Percentiles rank a stretch among this genome's conserved stretches.
phyloP scores from a whole-genome alignment of 495 filamentous ascomycete species.

The Parmelia sp. region DNA sequence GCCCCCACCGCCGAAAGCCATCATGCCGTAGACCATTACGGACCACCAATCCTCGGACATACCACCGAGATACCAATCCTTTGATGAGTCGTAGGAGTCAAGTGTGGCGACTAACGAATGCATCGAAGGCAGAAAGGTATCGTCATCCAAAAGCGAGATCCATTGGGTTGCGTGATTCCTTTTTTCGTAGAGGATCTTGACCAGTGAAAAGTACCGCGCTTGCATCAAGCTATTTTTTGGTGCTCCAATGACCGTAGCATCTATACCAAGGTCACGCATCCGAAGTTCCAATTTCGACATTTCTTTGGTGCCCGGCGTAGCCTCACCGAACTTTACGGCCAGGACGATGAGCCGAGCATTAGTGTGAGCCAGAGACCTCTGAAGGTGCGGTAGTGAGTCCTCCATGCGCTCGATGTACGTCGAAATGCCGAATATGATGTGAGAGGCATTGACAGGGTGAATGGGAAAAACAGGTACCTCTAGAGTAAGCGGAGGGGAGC shows the following conservation, averaged over 20 bases:
- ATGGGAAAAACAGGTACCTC: slow-evolving; percentile 33
- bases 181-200: slow-evolving; percentile 45
- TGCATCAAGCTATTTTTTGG: slow-evolving; percentile 39
- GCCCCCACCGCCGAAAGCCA: slow-evolving; percentile 55
- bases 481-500: slow-evolving; percentile 15
- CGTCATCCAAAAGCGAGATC: slow-evolving; percentile 63
- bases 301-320: background rate
- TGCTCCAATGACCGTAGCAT: slow-evolving; percentile 46
- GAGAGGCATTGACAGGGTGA: slow-evolving; percentile 40
- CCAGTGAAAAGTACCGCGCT: slow-evolving; percentile 54
- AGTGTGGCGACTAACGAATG: slow-evolving; percentile 43
- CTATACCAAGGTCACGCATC: slow-evolving; percentile 41
- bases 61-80: slow-evolving; percentile 49
- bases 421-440: slow-evolving; percentile 56
- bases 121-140: slow-evolving; percentile 59
- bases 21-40: slow-evolving; percentile 43
- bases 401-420: slow-evolving; percentile 51
- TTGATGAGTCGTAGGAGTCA: slow-evolving; percentile 39
- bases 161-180: slow-evolving; percentile 46
- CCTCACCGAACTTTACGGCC: slow-evolving; percentile 40
- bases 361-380: slow-evolving; percentile 55
- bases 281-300: slow-evolving; percentile 30
- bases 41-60: slow-evolving; percentile 49
- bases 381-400: slow-evolving; percentile 49
- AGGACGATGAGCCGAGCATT: slow-evolving; percentile 50